Evolutionary conservation across 441 rosid genomes (phyloP).

Genomic region (Lepidium campestre): DNA sequence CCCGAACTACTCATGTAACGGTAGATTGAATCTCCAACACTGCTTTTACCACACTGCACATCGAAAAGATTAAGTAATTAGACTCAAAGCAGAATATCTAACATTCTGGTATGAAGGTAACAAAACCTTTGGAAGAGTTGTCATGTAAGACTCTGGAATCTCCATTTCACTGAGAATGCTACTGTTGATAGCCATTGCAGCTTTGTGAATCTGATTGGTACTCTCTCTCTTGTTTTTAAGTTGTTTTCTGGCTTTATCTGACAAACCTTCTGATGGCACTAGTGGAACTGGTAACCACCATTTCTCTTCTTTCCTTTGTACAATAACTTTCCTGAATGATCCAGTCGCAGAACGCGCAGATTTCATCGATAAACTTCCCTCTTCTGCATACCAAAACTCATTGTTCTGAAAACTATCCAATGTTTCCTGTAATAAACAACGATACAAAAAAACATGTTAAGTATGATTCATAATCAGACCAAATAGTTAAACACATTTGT

Average conservation of each 20-base stretch:
- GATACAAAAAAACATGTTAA: not conserved
- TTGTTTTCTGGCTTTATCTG: constrained; percentile 52
- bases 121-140: constrained; percentile 65
- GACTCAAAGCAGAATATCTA: not conserved
- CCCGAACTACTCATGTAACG: constrained; percentile 48
- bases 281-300: constrained; percentile 85
- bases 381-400: constrained; percentile 78
- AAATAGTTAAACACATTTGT: not conserved
- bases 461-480: constrained; percentile 1
- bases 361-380: constrained; percentile 58
- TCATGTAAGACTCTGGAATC: constrained; percentile 63
- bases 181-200: constrained; percentile 69
- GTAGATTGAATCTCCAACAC: constrained; percentile 60
- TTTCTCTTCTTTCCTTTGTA: constrained; percentile 75
- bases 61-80: not conserved
- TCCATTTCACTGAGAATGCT: constrained; percentile 63
- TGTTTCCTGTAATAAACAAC: constrained; percentile 41
- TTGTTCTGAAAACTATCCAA: constrained; percentile 53
- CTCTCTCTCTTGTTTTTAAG: constrained; percentile 54
- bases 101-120: not conserved
- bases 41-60: constrained; percentile 57
- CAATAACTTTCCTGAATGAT: constrained; percentile 52
- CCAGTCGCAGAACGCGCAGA: constrained; percentile 62
- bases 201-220: constrained; percentile 67
- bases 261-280: constrained; percentile 58